phyloP scores from a whole-genome alignment of 495 filamentous ascomycete genomes.

The Penicillium turbatum region DNA sequence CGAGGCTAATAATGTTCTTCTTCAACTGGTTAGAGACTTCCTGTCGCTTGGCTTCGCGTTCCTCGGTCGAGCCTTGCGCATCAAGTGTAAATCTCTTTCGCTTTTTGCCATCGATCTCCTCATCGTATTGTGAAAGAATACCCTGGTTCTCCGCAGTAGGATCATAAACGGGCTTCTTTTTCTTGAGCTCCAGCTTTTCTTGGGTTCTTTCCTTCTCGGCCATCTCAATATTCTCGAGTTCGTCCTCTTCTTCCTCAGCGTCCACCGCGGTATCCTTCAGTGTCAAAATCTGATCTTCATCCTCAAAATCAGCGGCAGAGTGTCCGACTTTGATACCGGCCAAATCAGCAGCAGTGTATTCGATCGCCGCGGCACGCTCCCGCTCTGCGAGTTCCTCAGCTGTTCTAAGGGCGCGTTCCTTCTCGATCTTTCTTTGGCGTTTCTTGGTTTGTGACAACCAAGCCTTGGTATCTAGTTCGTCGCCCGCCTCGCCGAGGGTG shows the following conservation, averaged over 20 bases:
- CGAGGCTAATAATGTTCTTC: slow-evolving; percentile 68
- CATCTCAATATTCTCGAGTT: slow-evolving; percentile 79
- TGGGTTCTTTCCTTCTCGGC: slow-evolving; percentile 71
- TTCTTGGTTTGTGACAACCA: slow-evolving; percentile 90
- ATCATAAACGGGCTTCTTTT: slow-evolving; percentile 87
- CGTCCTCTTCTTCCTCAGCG: slow-evolving; percentile 86
- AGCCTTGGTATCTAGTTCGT: slow-evolving; percentile 66
- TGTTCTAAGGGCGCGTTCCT: slow-evolving; percentile 64
- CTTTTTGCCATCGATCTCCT: slow-evolving; percentile 91
- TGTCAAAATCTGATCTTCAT: slow-evolving; percentile 80
- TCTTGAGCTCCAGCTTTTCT: slow-evolving; percentile 80
- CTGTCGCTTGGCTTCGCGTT: slow-evolving; percentile 54
- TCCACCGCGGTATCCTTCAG: slow-evolving; percentile 86
- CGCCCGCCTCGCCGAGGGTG: slow-evolving; percentile 66
- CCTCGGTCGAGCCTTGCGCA: slow-evolving; percentile 59
- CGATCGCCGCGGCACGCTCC: slow-evolving; percentile 44
- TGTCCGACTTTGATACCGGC: slow-evolving; percentile 90
- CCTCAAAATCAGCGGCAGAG: slow-evolving; percentile 70
- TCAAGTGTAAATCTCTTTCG: slow-evolving; percentile 83
- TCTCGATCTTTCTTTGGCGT: slow-evolving; percentile 81
- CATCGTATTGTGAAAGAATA: slow-evolving; percentile 86
- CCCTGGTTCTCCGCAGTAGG: slow-evolving; percentile 63
- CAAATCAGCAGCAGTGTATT: slow-evolving; percentile 78
- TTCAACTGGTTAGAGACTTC: slow-evolving; percentile 58
- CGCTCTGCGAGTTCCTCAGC: slow-evolving; percentile 71